phyloP scores from a whole-genome alignment of 768 basidiomycete genomes.

The Punctularia strigosozonata region DNA sequence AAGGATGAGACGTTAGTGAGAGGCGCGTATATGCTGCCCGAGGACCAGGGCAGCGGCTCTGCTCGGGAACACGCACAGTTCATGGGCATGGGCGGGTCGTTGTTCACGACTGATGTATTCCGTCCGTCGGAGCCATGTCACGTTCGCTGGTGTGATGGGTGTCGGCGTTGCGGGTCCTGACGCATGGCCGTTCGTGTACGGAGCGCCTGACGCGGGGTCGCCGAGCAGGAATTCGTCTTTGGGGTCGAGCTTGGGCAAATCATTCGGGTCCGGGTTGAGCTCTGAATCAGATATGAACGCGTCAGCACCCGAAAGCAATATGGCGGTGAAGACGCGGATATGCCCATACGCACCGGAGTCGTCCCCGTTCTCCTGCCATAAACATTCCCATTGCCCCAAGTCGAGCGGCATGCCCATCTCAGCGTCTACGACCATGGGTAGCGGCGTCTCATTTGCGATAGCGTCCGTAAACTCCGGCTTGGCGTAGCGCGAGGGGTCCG shows the following conservation, averaged over 20 bases:
- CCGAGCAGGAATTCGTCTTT: constrained; percentile 67
- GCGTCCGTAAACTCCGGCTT: constrained; percentile 75
- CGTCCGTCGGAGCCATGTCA: constrained; percentile 88
- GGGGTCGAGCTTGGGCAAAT: constrained; percentile 53
- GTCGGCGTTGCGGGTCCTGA: constrained; percentile 28
- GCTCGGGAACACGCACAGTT: constrained; percentile 54
- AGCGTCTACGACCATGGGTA: constrained; percentile 95
- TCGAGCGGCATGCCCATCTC: constrained; percentile 97
- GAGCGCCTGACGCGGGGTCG: constrained; percentile 40
- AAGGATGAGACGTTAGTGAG: constrained; percentile 1
- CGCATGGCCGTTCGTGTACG: constrained; percentile 30
- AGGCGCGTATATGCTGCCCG: background rate
- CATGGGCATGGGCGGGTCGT: constrained; percentile 30
- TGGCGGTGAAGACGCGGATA: background rate
- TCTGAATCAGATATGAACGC: too few species aligned
- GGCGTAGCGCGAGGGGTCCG: constrained; percentile 79
- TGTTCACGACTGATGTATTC: constrained; percentile 74
- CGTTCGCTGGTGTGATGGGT: constrained; percentile 45
- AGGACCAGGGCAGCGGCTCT: constrained; percentile 1
- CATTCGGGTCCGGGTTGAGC: constrained; percentile 56
- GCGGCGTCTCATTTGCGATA: constrained; percentile 65
- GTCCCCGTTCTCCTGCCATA: constrained; percentile 75
- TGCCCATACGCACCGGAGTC: constrained; percentile 38
- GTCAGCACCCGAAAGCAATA: constrained; percentile 3
- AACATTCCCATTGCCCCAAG: constrained; percentile 65